A percentile compares a stretch with the other conserved stretches of the same genome.
These are phyloP conservation scores for Emmonsia crescens DNA, from an alignment of 2,329 filamentous ascomycete species.

Conservation along the genomic window DNA sequence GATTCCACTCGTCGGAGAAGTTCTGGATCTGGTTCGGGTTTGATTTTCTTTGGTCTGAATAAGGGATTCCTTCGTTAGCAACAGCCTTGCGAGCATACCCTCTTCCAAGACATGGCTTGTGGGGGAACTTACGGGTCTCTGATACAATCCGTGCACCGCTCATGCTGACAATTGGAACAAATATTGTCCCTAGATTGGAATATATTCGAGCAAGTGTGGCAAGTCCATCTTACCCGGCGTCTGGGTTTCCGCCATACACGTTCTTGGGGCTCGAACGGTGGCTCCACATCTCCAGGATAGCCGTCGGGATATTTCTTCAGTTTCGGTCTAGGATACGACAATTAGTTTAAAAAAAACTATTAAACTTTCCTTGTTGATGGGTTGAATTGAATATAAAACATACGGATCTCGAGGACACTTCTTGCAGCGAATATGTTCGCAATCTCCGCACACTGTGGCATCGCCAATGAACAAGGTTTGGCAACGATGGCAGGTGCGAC, in stretches of 20 bases:
- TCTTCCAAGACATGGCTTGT: not conserved
- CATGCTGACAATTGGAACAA: conserved; percentile 32
- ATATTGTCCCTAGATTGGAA: conserved; percentile 23
- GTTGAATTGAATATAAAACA: conserved; percentile 33
- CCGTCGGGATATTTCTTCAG: conserved; percentile 35
- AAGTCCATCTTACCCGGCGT: conserved; percentile 31
- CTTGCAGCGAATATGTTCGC: conserved; percentile 64
- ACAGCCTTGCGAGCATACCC: conserved; percentile 9
- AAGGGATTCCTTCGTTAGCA: conserved; percentile 3
- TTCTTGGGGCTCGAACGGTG: conserved; percentile 23
- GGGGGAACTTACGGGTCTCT: conserved; percentile 31
- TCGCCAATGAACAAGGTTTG: conserved; percentile 48
- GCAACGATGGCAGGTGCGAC: conserved; percentile 68
- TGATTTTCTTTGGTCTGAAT: conserved; percentile 30
- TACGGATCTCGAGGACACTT: conserved; percentile 73
- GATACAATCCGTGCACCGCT: conserved; percentile 31
- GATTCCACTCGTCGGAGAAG: conserved; percentile 30
- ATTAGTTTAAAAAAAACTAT: conserved; percentile 10
- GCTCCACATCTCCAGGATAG: conserved; percentile 35
- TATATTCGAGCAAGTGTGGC: conserved; percentile 28
- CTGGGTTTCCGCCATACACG: conserved; percentile 30
- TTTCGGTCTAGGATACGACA: conserved; percentile 23
- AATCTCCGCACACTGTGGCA: conserved; percentile 55
- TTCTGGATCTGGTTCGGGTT: conserved; percentile 30
- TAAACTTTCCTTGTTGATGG: not conserved